These are phyloP conservation scores for Aspergillus brunneoviolaceus DNA, from an alignment of 2,329 filamentous ascomycete species.

Conservation along the genomic window DNA sequence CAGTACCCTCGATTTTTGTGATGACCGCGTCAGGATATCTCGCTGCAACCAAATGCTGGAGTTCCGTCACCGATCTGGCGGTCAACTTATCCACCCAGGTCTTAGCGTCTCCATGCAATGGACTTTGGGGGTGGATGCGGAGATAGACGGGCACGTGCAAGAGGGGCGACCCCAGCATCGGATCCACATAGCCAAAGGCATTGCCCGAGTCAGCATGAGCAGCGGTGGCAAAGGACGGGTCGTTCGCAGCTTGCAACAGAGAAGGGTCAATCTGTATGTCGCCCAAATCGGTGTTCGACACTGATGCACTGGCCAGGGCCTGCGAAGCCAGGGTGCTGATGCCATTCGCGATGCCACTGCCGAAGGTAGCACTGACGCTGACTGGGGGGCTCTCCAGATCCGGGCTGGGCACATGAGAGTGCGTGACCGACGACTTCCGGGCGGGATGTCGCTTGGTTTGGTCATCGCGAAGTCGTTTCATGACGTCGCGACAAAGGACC, in stretches of 20 bases:
- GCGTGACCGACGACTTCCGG: constrained; percentile 37
- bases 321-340: constrained; percentile 47
- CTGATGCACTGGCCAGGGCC: constrained; percentile 44
- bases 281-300: constrained; percentile 40
- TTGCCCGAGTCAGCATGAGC: constrained; percentile 32
- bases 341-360: constrained; percentile 37
- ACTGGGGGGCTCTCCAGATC: constrained; percentile 25
- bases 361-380: constrained; percentile 20
- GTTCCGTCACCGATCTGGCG: constrained; percentile 58
- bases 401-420: constrained; percentile 23
- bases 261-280: constrained; percentile 65
- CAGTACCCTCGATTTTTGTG: constrained; percentile 63
- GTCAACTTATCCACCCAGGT: constrained; percentile 66
- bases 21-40: constrained; percentile 63
- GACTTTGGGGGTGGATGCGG: constrained; percentile 66
- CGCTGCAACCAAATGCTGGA: constrained; percentile 60
- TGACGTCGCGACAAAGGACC: constrained; percentile 70
- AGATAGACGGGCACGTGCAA: constrained; percentile 63
- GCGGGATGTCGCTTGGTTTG: constrained; percentile 56
- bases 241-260: constrained; percentile 58
- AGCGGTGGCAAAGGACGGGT: constrained; percentile 40
- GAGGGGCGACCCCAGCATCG: constrained; percentile 32
- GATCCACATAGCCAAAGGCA: constrained; percentile 38
- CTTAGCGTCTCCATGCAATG: constrained; percentile 48
- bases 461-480: constrained; percentile 73